These are phyloP conservation scores for Phytophthora parvispora DNA, from an alignment of 352 stramenopile genomes.

Conservation along the genomic window DNA sequence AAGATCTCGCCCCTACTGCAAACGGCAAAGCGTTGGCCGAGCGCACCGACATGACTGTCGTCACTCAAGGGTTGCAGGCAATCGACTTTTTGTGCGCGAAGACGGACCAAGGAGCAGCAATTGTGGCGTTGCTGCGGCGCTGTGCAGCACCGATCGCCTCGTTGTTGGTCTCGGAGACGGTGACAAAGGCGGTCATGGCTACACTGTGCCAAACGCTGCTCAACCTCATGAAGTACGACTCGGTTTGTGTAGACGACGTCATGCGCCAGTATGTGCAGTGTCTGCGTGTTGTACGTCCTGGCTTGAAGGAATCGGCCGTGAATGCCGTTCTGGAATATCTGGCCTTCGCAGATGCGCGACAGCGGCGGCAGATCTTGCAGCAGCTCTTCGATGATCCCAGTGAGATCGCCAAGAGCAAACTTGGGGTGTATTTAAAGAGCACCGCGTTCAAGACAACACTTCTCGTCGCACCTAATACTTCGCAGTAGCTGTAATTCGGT, in stretches of 20 bases:
- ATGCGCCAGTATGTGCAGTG: slow-evolving; percentile 64
- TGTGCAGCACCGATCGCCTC: slow-evolving; percentile 52
- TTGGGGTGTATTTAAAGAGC: slow-evolving; percentile 80
- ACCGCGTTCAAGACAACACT: slow-evolving; percentile 63
- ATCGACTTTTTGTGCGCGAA: slow-evolving; percentile 61
- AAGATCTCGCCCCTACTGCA: slow-evolving; percentile 2
- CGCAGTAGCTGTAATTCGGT: slow-evolving; percentile 5
- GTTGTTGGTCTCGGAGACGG: slow-evolving; percentile 45
- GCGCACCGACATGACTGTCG: slow-evolving; percentile 27
- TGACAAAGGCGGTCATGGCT: slow-evolving; percentile 73
- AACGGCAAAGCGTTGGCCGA: slow-evolving; percentile 27
- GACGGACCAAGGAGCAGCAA: slow-evolving; percentile 44
- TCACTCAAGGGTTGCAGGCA: slow-evolving; percentile 45
- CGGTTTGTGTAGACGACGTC: slow-evolving; percentile 40
- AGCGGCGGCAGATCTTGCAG: slow-evolving; percentile 69
- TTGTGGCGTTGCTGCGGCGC: slow-evolving; percentile 49
- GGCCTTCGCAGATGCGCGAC: slow-evolving; percentile 51
- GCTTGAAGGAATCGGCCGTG: slow-evolving; percentile 72
- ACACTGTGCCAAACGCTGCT: slow-evolving; percentile 77
- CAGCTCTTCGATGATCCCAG: slow-evolving; percentile 80
- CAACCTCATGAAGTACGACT: slow-evolving; percentile 65
- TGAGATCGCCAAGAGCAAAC: slow-evolving; percentile 81
- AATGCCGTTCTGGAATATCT: slow-evolving; percentile 77
- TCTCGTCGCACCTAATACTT: slow-evolving; percentile 30
- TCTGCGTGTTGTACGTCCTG: slow-evolving; percentile 51